A percentile compares a stretch with the other conserved stretches of the same genome.
phyloP scores from a whole-genome alignment of 139 green algal genomes.

The Zygnema cylindricum region DNA sequence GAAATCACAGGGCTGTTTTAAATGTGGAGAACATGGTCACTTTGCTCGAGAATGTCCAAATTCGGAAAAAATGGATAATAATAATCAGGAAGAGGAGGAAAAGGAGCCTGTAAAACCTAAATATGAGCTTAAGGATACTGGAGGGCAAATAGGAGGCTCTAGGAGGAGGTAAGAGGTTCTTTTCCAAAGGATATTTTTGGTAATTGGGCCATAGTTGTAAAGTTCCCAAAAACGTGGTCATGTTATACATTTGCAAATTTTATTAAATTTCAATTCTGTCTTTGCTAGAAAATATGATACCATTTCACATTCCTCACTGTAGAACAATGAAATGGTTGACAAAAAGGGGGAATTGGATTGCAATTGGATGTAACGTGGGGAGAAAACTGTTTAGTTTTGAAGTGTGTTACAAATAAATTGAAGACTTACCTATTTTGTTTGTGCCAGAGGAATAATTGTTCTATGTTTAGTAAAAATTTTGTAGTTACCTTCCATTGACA shows the following conservation, averaged over 20 bases:
- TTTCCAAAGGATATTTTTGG: neutral
- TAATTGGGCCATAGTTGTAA: neutral
- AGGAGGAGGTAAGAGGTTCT: neutral
- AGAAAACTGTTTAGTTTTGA: too few relatives aligned
- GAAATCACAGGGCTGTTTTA: slow-evolving; percentile 43
- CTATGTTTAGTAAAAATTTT: too few relatives aligned
- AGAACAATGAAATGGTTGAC: neutral
- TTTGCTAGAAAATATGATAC: neutral
- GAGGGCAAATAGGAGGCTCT: neutral
- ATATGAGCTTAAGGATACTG: slow-evolving; percentile 37
- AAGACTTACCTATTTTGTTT: too few relatives aligned
- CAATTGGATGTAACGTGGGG: too few relatives aligned
- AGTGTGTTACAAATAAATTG: too few relatives aligned
- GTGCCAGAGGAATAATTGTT: too few relatives aligned
- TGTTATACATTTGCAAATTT: neutral
- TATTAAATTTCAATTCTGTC: neutral
- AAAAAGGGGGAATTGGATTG: neutral
- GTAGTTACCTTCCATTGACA: too few relatives aligned
- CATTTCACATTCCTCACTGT: neutral
- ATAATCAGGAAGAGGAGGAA: slow-evolving; percentile 23
- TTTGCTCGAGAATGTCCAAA: slow-evolving; percentile 40
- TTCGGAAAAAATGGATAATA: neutral
- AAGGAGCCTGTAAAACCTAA: slow-evolving; percentile 16
- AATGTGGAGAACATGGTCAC: slow-evolving; percentile 33
- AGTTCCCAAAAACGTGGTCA: neutral